phyloP scores from a whole-genome alignment of 2,329 filamentous ascomycete genomes.

The Leptoxyphium fumago region DNA sequence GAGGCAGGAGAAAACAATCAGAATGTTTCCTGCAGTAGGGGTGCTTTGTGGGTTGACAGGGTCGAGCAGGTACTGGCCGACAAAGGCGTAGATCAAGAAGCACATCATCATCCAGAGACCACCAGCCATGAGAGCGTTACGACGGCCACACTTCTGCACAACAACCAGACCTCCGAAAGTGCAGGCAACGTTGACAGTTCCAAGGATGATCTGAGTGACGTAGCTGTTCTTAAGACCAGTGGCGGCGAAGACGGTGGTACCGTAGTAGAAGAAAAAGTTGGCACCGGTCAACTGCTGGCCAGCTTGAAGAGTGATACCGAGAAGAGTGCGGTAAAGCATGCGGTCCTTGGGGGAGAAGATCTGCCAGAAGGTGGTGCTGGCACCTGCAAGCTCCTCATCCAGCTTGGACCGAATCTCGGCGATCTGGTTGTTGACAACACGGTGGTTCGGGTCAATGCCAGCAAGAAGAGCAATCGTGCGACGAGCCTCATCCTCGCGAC shows the following conservation, averaged over 20 bases:
- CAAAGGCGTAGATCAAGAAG: conserved; percentile 45
- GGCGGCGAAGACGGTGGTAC: conserved; percentile 29
- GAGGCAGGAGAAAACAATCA: conserved; percentile 23
- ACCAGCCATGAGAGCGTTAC: conserved; percentile 32
- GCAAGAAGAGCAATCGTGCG: conserved; percentile 15
- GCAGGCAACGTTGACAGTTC: conserved; percentile 32
- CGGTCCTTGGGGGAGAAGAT: conserved; percentile 12
- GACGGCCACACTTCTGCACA: conserved; percentile 35
- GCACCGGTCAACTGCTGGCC: conserved; percentile 55
- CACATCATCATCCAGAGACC: conserved; percentile 30
- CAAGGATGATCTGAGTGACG: conserved; percentile 32
- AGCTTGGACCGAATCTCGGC: conserved; percentile 18
- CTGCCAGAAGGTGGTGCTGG: conserved; percentile 13
- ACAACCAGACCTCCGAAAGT: conserved; percentile 34
- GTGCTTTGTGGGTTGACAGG: conserved; percentile 10
- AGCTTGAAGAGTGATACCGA: conserved; percentile 49
- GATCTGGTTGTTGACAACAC: conserved; percentile 14
- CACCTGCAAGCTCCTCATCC: conserved; percentile 15
- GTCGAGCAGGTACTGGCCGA: conserved; percentile 16
- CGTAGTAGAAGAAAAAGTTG: conserved; percentile 41
- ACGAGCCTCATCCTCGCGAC: conserved; percentile 17
- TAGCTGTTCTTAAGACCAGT: conserved; percentile 13
- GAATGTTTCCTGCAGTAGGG: conserved; percentile 15
- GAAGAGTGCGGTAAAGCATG: conserved; percentile 40
- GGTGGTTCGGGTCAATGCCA: conserved; percentile 12